Percentiles rank a stretch among this genome's conserved stretches.
phyloP scores from a whole-genome alignment of 805 yeast species.

The Clavispora carvajalis region DNA sequence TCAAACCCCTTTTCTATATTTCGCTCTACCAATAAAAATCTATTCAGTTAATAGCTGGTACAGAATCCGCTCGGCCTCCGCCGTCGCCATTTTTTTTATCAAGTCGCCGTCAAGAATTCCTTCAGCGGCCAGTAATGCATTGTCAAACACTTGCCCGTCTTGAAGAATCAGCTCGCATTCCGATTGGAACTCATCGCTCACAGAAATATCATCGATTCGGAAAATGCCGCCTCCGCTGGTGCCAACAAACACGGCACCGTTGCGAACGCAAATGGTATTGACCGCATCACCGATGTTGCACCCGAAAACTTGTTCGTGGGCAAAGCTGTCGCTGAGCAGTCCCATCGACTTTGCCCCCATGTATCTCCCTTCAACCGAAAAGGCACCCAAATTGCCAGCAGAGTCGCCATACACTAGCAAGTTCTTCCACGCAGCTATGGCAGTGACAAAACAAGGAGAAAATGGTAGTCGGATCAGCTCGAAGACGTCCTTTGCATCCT shows the following conservation, averaged over 20 bases:
- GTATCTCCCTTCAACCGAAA: neutral
- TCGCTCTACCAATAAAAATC: no score
- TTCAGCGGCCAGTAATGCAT: neutral
- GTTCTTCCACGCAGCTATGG: conserved; percentile 7
- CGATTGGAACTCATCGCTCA: neutral
- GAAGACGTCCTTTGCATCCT: neutral
- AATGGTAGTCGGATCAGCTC: neutral
- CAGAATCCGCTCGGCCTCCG: neutral
- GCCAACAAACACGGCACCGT: conserved; percentile 5
- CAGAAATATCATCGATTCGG: neutral
- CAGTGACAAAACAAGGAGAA: conserved; percentile 11
- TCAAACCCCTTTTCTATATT: no score
- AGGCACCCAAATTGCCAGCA: conserved; percentile 20
- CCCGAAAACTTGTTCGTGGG: conserved; percentile 8
- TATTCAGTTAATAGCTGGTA: no score
- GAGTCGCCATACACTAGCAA: conserved; percentile 22
- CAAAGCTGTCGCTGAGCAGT: neutral
- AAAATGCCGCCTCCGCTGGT: conserved; percentile 11
- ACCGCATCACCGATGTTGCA: conserved; percentile 24
- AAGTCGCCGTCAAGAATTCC: neutral
- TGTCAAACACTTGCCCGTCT: neutral
- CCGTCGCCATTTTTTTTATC: neutral
- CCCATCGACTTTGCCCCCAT: conserved; percentile 4
- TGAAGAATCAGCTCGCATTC: neutral
- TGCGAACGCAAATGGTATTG: neutral